Conservation (phyloP, 352 stramenopile genomes). For the Globisporangium canariense region DNA sequence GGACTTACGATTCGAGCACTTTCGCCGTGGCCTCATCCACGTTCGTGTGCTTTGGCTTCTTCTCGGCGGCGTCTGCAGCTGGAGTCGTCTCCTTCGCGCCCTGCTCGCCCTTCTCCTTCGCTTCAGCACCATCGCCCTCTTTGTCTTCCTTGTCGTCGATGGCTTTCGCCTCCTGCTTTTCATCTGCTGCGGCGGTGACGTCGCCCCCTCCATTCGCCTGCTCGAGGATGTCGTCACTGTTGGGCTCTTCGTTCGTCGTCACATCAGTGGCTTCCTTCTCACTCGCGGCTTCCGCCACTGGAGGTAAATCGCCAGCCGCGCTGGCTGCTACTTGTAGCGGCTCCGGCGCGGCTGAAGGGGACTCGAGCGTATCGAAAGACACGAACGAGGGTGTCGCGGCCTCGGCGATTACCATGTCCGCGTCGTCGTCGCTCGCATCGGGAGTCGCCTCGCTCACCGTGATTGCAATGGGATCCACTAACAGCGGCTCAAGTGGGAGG, state of each 20-base stretch:
- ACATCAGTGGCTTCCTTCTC: neutral
- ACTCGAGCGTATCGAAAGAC: slow-evolving; percentile 12
- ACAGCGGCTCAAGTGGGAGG: neutral
- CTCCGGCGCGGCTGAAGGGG: slow-evolving; percentile 1
- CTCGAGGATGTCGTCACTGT: slow-evolving; percentile 18
- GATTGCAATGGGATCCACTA: neutral
- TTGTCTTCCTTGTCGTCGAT: neutral
- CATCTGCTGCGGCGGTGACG: neutral
- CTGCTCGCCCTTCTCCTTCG: slow-evolving; percentile 14
- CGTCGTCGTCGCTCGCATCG: neutral
- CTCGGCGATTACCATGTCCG: slow-evolving; percentile 10
- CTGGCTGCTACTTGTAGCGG: neutral
- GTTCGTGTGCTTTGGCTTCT: slow-evolving; percentile 44
- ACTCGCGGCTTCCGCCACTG: neutral
- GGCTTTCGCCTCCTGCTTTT: neutral
- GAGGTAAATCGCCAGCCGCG: neutral
- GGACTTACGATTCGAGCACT: slow-evolving; percentile 52
- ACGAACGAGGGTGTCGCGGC: slow-evolving; percentile 17
- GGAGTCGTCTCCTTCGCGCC: slow-evolving; percentile 40
- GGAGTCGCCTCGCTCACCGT: neutral
- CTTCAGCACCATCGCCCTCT: neutral
- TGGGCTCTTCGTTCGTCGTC: slow-evolving; percentile 2
- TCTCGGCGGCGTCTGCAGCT: slow-evolving; percentile 14
- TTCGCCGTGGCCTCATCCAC: slow-evolving; percentile 57
- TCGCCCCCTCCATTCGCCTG: slow-evolving; percentile 3